Evolutionary conservation across 176 grass and related monocot species (phyloP), one percentile per base, ranked within the genome.

Genomic region (Aegilops tauschii): DNA sequence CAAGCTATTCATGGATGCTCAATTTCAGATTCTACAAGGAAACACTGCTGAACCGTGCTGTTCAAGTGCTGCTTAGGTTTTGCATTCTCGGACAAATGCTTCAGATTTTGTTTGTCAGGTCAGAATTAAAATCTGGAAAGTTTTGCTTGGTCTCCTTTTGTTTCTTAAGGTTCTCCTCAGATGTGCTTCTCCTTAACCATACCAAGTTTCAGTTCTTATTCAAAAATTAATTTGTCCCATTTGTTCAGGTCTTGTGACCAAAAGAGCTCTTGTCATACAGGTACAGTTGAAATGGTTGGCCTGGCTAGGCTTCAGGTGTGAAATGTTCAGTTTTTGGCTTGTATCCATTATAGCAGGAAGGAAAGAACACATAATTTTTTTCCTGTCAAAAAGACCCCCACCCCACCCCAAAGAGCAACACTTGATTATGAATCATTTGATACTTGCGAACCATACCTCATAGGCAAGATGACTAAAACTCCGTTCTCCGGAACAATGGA

Each of bases 91-190:
- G 2, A 16, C 5, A 2, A 50, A 62, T 62, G 5, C 54, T 40
- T 62, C 34, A 79, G 54, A 62, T 36, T 79, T 16, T 40, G 77
- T 63, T 62, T 9, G 36, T 52, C 54, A 2, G 27, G 36, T 80
- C 52, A 29, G 25, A 69, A 74, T 23, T 44, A 17, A 76, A 72
- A 45, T 74, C 75, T 27, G 34, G 73, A 73, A 36, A 63, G 25
- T 31, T 78, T 23, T 35, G 0, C 21, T 62, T n/a, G 20, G 32
- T n/a, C 18, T 78, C 30, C 36, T 25, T 21, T 78, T 61, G 1
- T 12, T 79, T 39, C 64, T 70, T 4, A 61, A 30, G 21, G 9
- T 89, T 78, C 50, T 89, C 66, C 54, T 89, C 79, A 34, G 87
- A 78, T 12, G 47, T 36, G 42, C 36, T 77, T 9, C 45, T 63